Base-by-base conservation (phyloP, 306 rosid species). In the Phaseolus lunatus region DNA sequence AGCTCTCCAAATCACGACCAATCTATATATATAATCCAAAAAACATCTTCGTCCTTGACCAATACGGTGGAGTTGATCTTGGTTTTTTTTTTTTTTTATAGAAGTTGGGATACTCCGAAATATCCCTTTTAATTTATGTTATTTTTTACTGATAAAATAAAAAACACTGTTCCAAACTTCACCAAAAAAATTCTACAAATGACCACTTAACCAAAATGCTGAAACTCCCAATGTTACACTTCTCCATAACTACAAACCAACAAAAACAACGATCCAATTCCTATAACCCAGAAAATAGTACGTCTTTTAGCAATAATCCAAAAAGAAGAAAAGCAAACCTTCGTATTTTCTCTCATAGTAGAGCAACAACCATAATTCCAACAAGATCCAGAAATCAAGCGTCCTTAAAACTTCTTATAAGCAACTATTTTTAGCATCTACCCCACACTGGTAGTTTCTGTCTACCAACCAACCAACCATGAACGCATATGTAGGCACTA, bases 381-480 rank as follows among this genome's bases (percentile, higher is more conserved):
- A 54, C 61, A 53, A 53, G 59, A 53, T 53, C 27, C 59, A 53
- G 59, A 53, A 54, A 22, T 22, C 31, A 3, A 20, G 61, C 61
- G 5, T 19, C 16, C 16, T 19, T 19, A 52, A 19, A 19, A 52
- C 8, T 22, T 9, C 26, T 8, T 7, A 24, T 19, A 52, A 52
- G 22, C 58, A 52, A 52, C 62, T 10, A 16, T 3, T n/a, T 18
- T 52, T 52, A 52, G 58, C 24, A 52, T 52, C 58, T 52, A 19
- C 22, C 58, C 58, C 58, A 52, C 13, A 19, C 2, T 43, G 61
- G 14, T 53, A 22, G 61, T 9, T 20, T 53, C 24, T 56, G 33
- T 23, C 63, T 23, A 15, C 63, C 8, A 56, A 23, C 63, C 63
- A 56, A 56, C 63, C 63, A 56, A 56, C 63, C 33, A 23, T 23